These are phyloP conservation scores for Globisporangium okanoganense DNA, from an alignment of 352 stramenopile genomes.

Conservation along the genomic window DNA sequence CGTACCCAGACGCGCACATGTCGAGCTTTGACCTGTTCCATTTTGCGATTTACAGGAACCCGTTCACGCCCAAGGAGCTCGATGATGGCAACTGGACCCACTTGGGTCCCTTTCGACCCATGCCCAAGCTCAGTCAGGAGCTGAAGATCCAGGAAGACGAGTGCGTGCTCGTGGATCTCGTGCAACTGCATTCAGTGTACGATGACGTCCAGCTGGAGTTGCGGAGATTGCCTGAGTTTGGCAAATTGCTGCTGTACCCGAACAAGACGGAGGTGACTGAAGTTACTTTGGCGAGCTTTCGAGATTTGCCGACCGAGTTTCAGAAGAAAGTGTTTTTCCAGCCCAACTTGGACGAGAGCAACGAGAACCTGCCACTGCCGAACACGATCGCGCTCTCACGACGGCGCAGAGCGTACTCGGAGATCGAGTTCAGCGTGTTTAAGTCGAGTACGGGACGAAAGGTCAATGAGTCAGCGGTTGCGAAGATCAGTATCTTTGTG, in stretches of 20 bases:
- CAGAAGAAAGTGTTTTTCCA: constrained; percentile 54
- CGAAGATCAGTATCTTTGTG: constrained; percentile 52
- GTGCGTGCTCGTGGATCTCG: constrained; percentile 38
- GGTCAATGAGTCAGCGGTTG: constrained; percentile 22
- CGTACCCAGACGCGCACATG: constrained; percentile 40
- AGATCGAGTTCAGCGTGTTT: constrained; percentile 29
- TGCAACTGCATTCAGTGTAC: constrained; percentile 57
- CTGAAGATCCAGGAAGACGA: constrained; percentile 45
- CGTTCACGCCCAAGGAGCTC: constrained; percentile 7
- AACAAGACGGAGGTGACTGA: constrained; percentile 37
- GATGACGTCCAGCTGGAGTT: constrained; percentile 57
- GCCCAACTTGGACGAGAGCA: constrained; percentile 38
- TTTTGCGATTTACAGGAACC: constrained; percentile 54
- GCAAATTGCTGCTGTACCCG: constrained; percentile 47
- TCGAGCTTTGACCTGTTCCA: constrained; percentile 73
- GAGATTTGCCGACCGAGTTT: constrained; percentile 32
- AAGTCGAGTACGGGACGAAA: constrained; percentile 20
- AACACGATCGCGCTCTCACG: constrained; percentile 36
- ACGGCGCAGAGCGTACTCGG: constrained; percentile 29
- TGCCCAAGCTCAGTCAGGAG: constrained; percentile 27
- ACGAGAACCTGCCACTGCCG: constrained; percentile 35
- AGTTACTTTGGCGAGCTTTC: constrained; percentile 38
- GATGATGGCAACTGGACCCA: constrained; percentile 19
- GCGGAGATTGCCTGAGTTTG: constrained; percentile 36
- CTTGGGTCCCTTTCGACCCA: constrained; percentile 40